Base-by-base conservation (phyloP, 352 stramenopile species). In the Globisporangium alternatum region DNA sequence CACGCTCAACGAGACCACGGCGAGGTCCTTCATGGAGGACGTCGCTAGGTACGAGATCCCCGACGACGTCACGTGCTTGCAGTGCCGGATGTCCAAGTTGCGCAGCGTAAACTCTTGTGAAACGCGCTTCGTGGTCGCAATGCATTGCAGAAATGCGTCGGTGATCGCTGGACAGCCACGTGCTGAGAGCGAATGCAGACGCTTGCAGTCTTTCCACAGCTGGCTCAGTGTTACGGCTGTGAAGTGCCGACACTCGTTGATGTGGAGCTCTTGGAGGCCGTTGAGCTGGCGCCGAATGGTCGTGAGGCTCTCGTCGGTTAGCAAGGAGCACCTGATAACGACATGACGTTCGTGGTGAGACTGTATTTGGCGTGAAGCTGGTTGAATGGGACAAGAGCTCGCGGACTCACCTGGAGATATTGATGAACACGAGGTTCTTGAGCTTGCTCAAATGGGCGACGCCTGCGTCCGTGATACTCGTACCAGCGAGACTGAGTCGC, bases 231-330 rank as follows among this genome's bases (percentile, higher is more conserved):
- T 66, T n/a, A 71, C 62, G 31, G 66, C 73, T 12, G 78, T 80
- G 28, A 93, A 86, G 37, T 89, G 80, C 17, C 80, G 75, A 43
- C 80, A 90, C 19, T 91, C 83, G 44, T 80, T 72, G 47, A 91
- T 71, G 31, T 77, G 53, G 0, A 93, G 65, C 49, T 78, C 70
- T 15, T 85, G 69, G 8, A 92, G 57, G 9, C 74, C 67, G 2
- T 61, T 78, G 37, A 88, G 70, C 12, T 83, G 67, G 0, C 80
- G 78, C 0, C 81, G 70, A 25, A 90, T 67, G 0, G 66, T 62
- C 28, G 68, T 73, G 35, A 90, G 62, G 6, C 74, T 79, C 25
- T 76, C 80, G 57, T 91, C 81, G 13, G 81, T 89, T 21, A 93
- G 66, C 9, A 66, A 52, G 3, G 71, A 69, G 39, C 83, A 93